A percentile compares a stretch with the other conserved stretches of the same genome.
phyloP scores from a whole-genome alignment of 148 eudicot genomes.

The Rhododendron vialii region DNA sequence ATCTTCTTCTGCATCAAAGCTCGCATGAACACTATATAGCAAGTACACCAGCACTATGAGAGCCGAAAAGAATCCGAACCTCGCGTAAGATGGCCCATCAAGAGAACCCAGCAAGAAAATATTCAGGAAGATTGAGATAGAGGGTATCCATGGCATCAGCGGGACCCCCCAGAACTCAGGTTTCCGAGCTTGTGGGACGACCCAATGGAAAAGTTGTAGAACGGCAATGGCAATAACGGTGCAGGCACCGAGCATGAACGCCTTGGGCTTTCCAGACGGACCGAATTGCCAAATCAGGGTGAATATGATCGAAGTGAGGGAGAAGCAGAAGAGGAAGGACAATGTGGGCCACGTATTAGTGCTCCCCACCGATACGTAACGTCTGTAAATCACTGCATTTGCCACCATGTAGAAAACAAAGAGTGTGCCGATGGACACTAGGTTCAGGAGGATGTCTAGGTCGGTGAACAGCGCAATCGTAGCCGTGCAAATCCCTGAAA shows the following conservation, averaged over 20 bases:
- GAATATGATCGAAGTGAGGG: slow-evolving; percentile 62
- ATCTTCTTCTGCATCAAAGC: slow-evolving; percentile 81
- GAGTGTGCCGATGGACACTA: slow-evolving; percentile 83
- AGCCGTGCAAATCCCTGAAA: slow-evolving; percentile 78
- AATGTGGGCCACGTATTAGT: slow-evolving; percentile 76
- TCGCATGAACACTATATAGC: slow-evolving; percentile 89
- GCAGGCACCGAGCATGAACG: slow-evolving; percentile 48
- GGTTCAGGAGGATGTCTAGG: slow-evolving; percentile 64
- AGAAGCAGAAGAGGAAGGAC: slow-evolving; percentile 60
- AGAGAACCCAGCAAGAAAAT: slow-evolving; percentile 73
- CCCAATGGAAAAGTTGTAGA: slow-evolving; percentile 47
- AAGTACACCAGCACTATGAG: slow-evolving; percentile 57
- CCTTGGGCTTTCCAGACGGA: slow-evolving; percentile 59
- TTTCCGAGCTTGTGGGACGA: slow-evolving; percentile 66
- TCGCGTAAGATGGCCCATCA: slow-evolving; percentile 56
- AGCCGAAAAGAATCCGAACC: slow-evolving; percentile 68
- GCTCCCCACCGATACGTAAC: slow-evolving; percentile 55
- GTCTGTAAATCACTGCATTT: slow-evolving; percentile 75
- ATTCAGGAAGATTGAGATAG: slow-evolving; percentile 73
- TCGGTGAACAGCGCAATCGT: slow-evolving; percentile 83
- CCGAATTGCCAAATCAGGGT: slow-evolving; percentile 63
- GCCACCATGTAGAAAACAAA: slow-evolving; percentile 96
- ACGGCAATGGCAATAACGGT: slow-evolving; percentile 35
- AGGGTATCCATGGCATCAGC: slow-evolving; percentile 88
- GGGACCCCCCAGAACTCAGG: slow-evolving; percentile 99